Percentiles rank a stretch among this genome's conserved stretches.
Conservation (phyloP, 225 moss, liverwort and hornwort genomes). For the Neckera pumila region DNA sequence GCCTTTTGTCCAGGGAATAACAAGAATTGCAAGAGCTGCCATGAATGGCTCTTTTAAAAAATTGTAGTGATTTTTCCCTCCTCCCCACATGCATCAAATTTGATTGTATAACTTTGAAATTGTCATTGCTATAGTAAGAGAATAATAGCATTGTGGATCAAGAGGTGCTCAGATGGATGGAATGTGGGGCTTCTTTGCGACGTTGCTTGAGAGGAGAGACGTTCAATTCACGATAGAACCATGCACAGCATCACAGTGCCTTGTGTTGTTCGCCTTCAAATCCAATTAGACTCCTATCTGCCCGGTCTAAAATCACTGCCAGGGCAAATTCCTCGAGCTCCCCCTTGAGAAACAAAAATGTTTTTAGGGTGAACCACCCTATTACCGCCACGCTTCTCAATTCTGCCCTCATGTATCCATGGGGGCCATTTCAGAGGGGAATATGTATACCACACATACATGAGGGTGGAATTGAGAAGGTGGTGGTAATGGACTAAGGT, state of each 20-base stretch:
- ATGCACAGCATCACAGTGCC: no score
- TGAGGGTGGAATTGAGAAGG: background rate
- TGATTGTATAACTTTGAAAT: background rate
- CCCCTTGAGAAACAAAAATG: rapidly evolving
- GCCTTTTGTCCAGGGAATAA: background rate
- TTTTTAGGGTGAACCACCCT: no score
- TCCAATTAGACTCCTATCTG: rapidly evolving
- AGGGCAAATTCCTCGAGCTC: rapidly evolving
- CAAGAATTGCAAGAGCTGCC: rapidly evolving
- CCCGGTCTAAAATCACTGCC: rapidly evolving
- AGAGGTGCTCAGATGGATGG: background rate
- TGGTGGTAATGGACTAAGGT: background rate
- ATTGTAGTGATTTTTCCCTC: rapidly evolving
- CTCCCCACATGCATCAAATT: rapidly evolving
- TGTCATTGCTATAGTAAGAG: background rate
- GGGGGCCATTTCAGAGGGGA: rapidly evolving
- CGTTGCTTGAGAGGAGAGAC: rapidly evolving
- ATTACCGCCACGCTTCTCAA: no score
- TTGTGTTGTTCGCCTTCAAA: rapidly evolving
- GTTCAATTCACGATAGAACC: rapidly evolving
- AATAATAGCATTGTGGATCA: rapidly evolving
- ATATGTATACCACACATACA: no score
- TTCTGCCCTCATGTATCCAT: no score
- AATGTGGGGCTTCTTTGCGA: rapidly evolving
- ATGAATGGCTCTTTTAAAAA: rapidly evolving